These are phyloP conservation scores for Penicillium crustosum DNA, from an alignment of 2,329 filamentous ascomycete species.

Conservation along the genomic window DNA sequence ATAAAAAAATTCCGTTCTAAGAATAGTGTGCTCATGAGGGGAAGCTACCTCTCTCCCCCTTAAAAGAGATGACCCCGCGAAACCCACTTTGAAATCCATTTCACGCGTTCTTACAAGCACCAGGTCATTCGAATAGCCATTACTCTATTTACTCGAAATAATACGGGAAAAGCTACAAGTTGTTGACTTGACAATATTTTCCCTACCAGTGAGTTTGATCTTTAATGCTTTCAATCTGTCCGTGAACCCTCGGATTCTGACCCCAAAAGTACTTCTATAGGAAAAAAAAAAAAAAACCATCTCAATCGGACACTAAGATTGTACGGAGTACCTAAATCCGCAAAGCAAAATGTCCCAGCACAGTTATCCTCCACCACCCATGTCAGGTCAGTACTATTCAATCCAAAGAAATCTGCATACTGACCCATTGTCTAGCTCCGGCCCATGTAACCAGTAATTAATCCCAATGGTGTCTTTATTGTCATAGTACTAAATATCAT, in stretches of 20 bases:
- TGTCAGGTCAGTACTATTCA: neutral
- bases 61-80: neutral
- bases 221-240: neutral
- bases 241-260: neutral
- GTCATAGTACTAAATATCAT: neutral
- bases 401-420: neutral
- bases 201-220: neutral
- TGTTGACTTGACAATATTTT: neutral
- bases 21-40: neutral
- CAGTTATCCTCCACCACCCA: neutral
- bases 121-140: neutral
- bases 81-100: neutral
- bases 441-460: conserved; percentile 20
- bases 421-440: conserved; percentile 8
- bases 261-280: neutral
- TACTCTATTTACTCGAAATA: neutral
- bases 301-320: too few relatives aligned
- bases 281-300: too few relatives aligned
- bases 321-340: neutral
- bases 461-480: too few relatives aligned
- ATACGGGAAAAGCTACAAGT: neutral
- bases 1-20: neutral
- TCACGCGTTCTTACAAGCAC: too few relatives aligned
- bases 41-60: neutral
- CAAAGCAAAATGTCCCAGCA: neutral